Conservation (phyloP, 441 rosid species). For the Metrosideros polymorpha region DNA sequence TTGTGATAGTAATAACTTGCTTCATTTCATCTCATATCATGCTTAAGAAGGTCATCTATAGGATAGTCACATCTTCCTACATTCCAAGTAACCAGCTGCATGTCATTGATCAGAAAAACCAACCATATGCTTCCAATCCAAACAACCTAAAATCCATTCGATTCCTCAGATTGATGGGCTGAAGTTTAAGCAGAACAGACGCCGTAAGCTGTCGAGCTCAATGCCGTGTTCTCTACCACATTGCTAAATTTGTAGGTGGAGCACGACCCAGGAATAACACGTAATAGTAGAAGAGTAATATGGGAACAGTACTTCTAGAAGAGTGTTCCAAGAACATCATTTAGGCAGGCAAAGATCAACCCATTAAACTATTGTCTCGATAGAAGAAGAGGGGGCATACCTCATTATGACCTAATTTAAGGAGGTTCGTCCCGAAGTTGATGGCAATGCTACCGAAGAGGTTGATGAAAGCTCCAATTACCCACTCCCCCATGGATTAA, state of each 20-base stretch:
- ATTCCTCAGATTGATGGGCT: not conserved
- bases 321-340: not conserved
- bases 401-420: constrained; percentile 94
- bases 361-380: not conserved
- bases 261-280: not conserved
- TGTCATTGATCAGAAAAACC: not conserved
- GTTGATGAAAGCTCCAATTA: constrained; percentile 94
- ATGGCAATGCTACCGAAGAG: constrained; percentile 95
- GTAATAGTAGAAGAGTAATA: not conserved
- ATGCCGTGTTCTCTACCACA: not conserved
- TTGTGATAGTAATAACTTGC: not conserved
- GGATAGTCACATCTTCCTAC: not conserved
- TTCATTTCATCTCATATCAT: not conserved
- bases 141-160: not conserved
- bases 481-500: constrained; percentile 92
- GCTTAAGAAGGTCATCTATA: not conserved
- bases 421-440: constrained; percentile 97
- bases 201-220: not conserved
- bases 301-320: not conserved
- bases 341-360: not conserved
- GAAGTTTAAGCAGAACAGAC: not conserved
- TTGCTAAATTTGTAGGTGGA: not conserved
- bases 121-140: not conserved
- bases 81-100: not conserved
- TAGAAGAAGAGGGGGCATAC: constrained; percentile 15